phyloP scores from a whole-genome alignment of 2,329 filamentous ascomycete genomes.

The Claviceps pazoutovae region DNA sequence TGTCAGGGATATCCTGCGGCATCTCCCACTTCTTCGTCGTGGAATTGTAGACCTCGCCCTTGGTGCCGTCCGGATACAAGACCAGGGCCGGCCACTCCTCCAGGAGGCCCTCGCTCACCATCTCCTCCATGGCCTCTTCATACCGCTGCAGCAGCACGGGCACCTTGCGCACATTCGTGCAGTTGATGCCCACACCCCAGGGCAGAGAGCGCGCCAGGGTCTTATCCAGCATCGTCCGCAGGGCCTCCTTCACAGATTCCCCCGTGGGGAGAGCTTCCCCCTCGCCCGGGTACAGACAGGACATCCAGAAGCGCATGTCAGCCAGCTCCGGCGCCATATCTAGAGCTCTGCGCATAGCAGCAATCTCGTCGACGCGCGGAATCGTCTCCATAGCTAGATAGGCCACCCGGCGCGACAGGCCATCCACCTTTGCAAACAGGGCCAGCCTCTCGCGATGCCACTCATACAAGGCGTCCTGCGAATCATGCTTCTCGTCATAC shows the following conservation, averaged over 20 bases:
- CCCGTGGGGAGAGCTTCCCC: conserved; percentile 43
- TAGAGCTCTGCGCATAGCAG: conserved; percentile 36
- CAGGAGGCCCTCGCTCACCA: conserved; percentile 22
- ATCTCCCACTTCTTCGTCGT: conserved; percentile 45
- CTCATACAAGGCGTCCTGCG: conserved; percentile 27
- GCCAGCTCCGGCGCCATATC: conserved; percentile 15
- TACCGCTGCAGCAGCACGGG: conserved; percentile 39
- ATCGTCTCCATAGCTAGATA: conserved; percentile 54
- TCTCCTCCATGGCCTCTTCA: conserved; percentile 30
- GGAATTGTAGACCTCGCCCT: conserved; percentile 54
- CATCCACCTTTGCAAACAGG: conserved; percentile 31
- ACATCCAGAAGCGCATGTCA: conserved; percentile 42
- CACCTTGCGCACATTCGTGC: conserved; percentile 51
- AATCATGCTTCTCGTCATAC: conserved; percentile 38
- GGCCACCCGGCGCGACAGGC: conserved; percentile 27
- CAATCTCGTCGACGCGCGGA: conserved; percentile 47
- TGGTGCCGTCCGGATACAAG: conserved; percentile 56
- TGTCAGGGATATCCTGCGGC: conserved; percentile 34
- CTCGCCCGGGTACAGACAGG: conserved; percentile 44
- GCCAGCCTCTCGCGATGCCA: conserved; percentile 45
- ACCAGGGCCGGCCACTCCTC: conserved; percentile 38
- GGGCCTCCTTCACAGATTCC: conserved; percentile 21
- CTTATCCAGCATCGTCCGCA: conserved; percentile 24
- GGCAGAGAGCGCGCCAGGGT: conserved; percentile 22
- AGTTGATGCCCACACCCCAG: conserved; percentile 55